These are phyloP conservation scores for Ambrosia trifida DNA, from an alignment of 129 eudicot genomes.

Conservation along the genomic window DNA sequence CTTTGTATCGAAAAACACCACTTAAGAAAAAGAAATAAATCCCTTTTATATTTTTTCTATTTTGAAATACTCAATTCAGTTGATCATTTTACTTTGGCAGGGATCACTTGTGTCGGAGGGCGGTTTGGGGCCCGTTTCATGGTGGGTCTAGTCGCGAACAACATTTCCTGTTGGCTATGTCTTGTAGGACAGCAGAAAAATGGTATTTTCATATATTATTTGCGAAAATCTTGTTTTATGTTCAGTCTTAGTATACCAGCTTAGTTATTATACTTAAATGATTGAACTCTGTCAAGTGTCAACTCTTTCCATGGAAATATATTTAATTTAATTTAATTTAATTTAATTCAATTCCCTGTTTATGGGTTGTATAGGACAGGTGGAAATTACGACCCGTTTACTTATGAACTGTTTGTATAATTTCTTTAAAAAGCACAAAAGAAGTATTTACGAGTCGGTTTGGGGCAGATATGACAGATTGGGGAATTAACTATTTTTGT, in stretches of 20 bases:
- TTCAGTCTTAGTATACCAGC: neutral
- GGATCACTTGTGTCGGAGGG: slow-evolving; percentile 38
- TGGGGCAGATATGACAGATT: too few species aligned
- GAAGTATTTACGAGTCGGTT: too few species aligned
- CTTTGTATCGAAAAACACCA: neutral
- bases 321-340: neutral
- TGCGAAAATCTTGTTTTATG: neutral
- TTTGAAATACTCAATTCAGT: neutral
- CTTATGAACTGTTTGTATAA: too few species aligned
- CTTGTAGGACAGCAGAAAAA: neutral
- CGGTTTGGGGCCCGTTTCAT: slow-evolving; percentile 37
- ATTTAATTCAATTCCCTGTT: neutral
- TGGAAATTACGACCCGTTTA: too few species aligned
- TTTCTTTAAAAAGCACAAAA: too few species aligned
- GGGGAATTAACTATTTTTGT: too few species aligned
- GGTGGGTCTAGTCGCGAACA: slow-evolving; percentile 34
- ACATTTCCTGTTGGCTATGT: neutral
- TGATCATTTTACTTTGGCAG: slow-evolving; percentile 26
- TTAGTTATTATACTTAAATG: slow-evolving; percentile 12
- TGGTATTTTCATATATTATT: neutral
- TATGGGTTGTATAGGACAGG: too few species aligned
- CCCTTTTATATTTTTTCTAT: neutral
- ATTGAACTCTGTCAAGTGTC: neutral
- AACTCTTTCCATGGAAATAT: neutral
- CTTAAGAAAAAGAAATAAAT: neutral